Conservation (phyloP, 1,284 basidiomycete species). For the Butyriboletus appendiculatus region DNA sequence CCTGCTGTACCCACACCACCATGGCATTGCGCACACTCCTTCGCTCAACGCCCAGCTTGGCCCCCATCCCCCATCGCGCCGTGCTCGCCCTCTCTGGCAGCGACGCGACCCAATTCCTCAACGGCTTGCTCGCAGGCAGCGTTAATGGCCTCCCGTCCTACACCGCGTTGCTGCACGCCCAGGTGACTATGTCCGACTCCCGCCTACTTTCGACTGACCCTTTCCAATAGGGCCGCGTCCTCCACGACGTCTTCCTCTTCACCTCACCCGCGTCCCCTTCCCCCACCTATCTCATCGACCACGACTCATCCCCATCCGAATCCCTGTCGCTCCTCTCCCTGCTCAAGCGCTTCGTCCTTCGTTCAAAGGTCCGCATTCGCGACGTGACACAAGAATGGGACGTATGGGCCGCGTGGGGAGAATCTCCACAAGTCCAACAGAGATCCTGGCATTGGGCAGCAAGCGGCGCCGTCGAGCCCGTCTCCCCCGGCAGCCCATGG, state of each 20-base stretch:
- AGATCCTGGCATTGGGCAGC: conserved; percentile 56
- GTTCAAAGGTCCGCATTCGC: conserved; percentile 85
- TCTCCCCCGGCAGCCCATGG: conserved; percentile 57
- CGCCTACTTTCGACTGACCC: background rate
- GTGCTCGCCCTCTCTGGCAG: conserved; percentile 80
- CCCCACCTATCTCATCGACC: conserved; percentile 74
- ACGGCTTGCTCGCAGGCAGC: conserved; percentile 78
- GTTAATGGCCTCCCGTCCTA: conserved; percentile 65
- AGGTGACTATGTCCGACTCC: conserved; percentile 52
- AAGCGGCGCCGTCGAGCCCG: conserved; percentile 70
- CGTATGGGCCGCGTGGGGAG: conserved; percentile 82
- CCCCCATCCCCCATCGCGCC: conserved; percentile 62
- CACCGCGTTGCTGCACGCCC: conserved; percentile 84
- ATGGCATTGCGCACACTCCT: conserved; percentile 46
- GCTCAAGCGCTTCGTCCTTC: conserved; percentile 85
- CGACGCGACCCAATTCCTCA: conserved; percentile 85
- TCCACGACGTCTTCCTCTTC: conserved; percentile 89
- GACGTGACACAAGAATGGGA: conserved; percentile 78
- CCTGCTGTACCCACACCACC: conserved; percentile 4
- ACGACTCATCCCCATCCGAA: conserved; percentile 59
- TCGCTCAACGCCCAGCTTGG: conserved; percentile 55
- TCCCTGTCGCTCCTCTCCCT: conserved; percentile 61
- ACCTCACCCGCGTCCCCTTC: conserved; percentile 51
- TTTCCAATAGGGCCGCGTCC: conserved; percentile 74
- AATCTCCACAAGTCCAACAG: conserved; percentile 40